These are phyloP conservation scores for Cytospora chrysosperma DNA, from an alignment of 2,329 filamentous ascomycete species.

Conservation along the genomic window DNA sequence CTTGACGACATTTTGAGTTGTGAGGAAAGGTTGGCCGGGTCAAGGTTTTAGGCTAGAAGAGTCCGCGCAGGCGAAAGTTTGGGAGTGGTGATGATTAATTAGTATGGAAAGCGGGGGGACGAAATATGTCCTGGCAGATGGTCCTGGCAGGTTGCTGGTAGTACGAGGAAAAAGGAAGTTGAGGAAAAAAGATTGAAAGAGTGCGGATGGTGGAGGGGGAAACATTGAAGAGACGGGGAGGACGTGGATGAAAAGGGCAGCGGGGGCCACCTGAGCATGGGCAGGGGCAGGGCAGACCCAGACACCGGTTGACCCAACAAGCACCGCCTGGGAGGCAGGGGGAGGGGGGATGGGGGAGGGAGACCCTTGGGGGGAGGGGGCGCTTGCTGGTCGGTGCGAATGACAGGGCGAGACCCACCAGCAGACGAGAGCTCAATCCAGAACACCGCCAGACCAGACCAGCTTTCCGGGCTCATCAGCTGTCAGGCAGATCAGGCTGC, in stretches of 20 bases:
- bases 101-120: constrained; percentile 17
- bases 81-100: background rate
- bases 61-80: constrained; percentile 14
- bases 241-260: constrained; percentile 21
- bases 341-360: background rate
- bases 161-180: constrained; percentile 1
- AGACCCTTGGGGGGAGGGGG: background rate
- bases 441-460: background rate
- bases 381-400: background rate
- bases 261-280: constrained; percentile 8
- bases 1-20: constrained; percentile 40
- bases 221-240: constrained; percentile 15
- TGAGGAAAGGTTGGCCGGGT: constrained; percentile 7
- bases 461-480: background rate
- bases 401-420: background rate
- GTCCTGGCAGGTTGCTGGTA: background rate
- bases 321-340: constrained; percentile 7
- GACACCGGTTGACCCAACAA: constrained; percentile 7
- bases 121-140: background rate
- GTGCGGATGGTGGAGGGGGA: constrained; percentile 16
- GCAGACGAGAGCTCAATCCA: background rate
- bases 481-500: no score
- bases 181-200: constrained; percentile 14
- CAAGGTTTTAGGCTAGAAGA: background rate
- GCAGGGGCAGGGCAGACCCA: background rate